Percentiles rank a stretch among this genome's conserved stretches.
Conservation (phyloP, 2,329 filamentous ascomycete species). For the Arthrobotrys pseudoclavata region DNA sequence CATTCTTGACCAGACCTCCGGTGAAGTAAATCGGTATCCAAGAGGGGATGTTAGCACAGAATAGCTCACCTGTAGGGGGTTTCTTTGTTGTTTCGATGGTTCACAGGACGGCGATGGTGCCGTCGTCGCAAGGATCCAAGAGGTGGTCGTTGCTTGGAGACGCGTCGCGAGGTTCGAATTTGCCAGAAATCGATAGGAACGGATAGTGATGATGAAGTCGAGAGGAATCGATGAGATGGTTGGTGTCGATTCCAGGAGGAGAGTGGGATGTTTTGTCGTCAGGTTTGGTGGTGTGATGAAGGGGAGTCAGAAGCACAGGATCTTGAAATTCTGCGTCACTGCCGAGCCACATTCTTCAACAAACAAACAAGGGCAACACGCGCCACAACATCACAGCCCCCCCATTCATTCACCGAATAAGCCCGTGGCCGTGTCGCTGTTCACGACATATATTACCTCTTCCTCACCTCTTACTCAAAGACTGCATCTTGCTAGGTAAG, state of each 20-base stretch:
- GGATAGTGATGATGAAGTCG: slow-evolving; percentile 17
- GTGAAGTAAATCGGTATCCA: slow-evolving; percentile 59
- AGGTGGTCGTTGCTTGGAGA: slow-evolving; percentile 24
- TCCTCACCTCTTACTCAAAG: no score
- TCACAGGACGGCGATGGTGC: slow-evolving; percentile 6
- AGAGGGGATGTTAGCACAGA: slow-evolving; percentile 37
- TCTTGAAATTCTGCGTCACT: slow-evolving; percentile 59
- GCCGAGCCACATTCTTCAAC: slow-evolving; percentile 31
- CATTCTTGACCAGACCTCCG: slow-evolving; percentile 39
- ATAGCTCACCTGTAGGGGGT: slow-evolving; percentile 49
- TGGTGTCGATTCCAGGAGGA: slow-evolving; percentile 17
- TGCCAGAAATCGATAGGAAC: slow-evolving; percentile 24
- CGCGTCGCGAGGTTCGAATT: slow-evolving; percentile 31
- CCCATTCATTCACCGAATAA: no score
- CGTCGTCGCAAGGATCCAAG: slow-evolving; percentile 33
- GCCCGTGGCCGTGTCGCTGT: no score
- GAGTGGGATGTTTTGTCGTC: slow-evolving; percentile 7
- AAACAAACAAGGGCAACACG: slow-evolving; percentile 5
- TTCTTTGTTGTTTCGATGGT: slow-evolving; percentile 12
- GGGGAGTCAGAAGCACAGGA: slow-evolving; percentile 28
- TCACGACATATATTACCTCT: no score
- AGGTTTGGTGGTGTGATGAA: slow-evolving; percentile 41
- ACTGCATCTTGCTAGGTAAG: no score
- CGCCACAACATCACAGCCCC: slow-evolving; percentile 32
- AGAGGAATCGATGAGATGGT: background rate